Evolutionary conservation across 768 basidiomycete genomes (phyloP).

Genomic region (Clavaria fumosa): DNA sequence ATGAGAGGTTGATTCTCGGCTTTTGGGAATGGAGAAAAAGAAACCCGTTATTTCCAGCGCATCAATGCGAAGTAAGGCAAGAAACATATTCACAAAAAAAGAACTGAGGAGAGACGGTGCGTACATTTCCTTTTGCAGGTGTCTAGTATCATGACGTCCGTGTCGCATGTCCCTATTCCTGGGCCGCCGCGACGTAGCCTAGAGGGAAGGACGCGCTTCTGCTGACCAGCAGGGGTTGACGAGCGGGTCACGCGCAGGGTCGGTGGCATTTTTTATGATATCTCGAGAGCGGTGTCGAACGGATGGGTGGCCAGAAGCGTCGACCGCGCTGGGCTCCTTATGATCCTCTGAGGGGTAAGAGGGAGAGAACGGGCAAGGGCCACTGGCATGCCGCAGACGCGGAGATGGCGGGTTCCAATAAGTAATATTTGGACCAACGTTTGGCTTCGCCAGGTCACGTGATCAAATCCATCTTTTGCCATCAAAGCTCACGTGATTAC

Average conservation of each 20-base stretch:
- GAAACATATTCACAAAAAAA: conserved; percentile 5
- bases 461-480: no score
- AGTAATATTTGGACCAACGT: no score
- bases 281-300: conserved; percentile 24
- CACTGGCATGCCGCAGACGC: no score
- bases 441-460: no score
- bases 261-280: conserved; percentile 21
- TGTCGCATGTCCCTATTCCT: conserved; percentile 63
- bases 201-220: conserved; percentile 71
- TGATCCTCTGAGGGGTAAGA: no score
- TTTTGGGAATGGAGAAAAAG: conserved; percentile 20
- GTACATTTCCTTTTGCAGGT: conserved; percentile 62
- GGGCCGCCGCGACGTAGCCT: conserved; percentile 69
- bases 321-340: no score
- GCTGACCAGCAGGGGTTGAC: conserved; percentile 20
- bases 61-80: no score
- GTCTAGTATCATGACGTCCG: conserved; percentile 74
- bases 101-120: conserved; percentile 15
- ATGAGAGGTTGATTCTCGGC: conserved; percentile 63
- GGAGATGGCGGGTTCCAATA: no score
- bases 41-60: no score
- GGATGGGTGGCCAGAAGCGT: no score
- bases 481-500: no score
- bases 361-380: no score
- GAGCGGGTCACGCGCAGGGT: conserved; percentile 22